These are phyloP conservation scores for Pseudogymnoascus sp. DNA, from an alignment of 2,329 filamentous ascomycete species.

Conservation along the genomic window DNA sequence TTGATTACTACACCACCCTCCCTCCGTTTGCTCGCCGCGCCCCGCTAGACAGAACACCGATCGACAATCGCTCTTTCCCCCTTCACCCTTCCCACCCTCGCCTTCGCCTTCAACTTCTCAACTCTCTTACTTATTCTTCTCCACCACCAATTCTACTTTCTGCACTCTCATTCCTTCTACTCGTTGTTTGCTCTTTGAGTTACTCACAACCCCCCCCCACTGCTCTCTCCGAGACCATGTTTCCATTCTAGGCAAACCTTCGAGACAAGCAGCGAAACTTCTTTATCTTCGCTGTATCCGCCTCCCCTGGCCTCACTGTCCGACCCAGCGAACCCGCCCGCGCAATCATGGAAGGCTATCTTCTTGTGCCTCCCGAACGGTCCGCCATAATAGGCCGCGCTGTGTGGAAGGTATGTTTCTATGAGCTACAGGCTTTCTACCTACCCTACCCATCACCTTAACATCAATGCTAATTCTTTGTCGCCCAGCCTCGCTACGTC, in stretches of 20 bases:
- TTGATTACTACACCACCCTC: background rate
- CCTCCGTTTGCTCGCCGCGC: conserved; percentile 5
- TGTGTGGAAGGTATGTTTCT: conserved; percentile 43
- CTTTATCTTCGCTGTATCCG: conserved; percentile 6
- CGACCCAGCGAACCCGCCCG: background rate
- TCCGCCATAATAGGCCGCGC: conserved; percentile 45
- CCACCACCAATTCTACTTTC: background rate
- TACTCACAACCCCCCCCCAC: background rate
- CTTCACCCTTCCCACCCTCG: conserved; percentile 4
- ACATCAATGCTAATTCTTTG: conserved; percentile 4
- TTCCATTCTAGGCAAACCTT: background rate
- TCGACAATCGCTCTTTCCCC: conserved; percentile 3
- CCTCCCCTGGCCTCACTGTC: background rate
- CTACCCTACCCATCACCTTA: conserved; percentile 1
- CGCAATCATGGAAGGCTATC: conserved; percentile 40
- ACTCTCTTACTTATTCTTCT: background rate
- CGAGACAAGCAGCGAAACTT: conserved; percentile 2
- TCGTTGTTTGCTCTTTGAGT: background rate
- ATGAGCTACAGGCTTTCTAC: background rate
- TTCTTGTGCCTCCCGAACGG: conserved; percentile 45
- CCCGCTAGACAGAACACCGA: conserved; percentile 7
- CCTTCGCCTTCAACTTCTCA: conserved; percentile 6
- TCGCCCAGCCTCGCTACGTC: conserved; percentile 49
- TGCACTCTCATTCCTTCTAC: background rate
- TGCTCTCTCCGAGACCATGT: background rate